Evolutionary conservation across 2,329 filamentous ascomycete genomes (phyloP).

Genomic region (Penicillium freii): DNA sequence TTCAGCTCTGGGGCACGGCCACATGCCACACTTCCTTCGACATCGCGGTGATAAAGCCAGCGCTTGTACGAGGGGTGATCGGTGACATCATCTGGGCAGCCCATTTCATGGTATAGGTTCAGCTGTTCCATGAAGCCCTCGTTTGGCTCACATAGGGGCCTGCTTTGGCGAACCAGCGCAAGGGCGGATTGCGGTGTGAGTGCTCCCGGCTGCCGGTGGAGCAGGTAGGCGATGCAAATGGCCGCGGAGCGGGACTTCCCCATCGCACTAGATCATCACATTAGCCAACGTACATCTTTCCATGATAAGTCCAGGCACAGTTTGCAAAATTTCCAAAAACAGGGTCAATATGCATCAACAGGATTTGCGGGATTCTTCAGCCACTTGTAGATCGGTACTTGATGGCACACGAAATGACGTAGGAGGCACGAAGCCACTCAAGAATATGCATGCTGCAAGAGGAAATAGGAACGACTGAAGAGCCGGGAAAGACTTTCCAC

Average conservation of each 20-base stretch:
- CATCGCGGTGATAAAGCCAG: slow-evolving; percentile 66
- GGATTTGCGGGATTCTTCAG: slow-evolving; percentile 8
- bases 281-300: slow-evolving; percentile 10
- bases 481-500: background rate
- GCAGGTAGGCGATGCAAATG: slow-evolving; percentile 78
- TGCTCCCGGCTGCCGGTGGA: slow-evolving; percentile 60
- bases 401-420: slow-evolving; percentile 15
- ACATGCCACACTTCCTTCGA: slow-evolving; percentile 66
- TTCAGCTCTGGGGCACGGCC: slow-evolving; percentile 74
- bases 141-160: slow-evolving; percentile 84
- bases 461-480: background rate
- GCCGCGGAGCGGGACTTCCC: slow-evolving; percentile 92
- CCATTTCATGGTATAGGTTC: slow-evolving; percentile 82
- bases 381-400: slow-evolving; percentile 16
- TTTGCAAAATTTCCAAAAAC: background rate
- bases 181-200: slow-evolving; percentile 64
- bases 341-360: slow-evolving; percentile 3
- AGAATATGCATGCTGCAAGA: background rate
- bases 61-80: slow-evolving; percentile 75
- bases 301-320: background rate
- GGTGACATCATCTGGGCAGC: slow-evolving; percentile 68
- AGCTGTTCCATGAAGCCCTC: slow-evolving; percentile 88
- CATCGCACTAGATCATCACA: slow-evolving; percentile 69
- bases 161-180: slow-evolving; percentile 63
- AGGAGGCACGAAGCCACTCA: slow-evolving; percentile 10